Percentiles rank a stretch among this genome's conserved stretches.
These are phyloP conservation scores for Cordyceps javanica DNA, from an alignment of 2,329 filamentous ascomycete genomes.

Conservation along the genomic window DNA sequence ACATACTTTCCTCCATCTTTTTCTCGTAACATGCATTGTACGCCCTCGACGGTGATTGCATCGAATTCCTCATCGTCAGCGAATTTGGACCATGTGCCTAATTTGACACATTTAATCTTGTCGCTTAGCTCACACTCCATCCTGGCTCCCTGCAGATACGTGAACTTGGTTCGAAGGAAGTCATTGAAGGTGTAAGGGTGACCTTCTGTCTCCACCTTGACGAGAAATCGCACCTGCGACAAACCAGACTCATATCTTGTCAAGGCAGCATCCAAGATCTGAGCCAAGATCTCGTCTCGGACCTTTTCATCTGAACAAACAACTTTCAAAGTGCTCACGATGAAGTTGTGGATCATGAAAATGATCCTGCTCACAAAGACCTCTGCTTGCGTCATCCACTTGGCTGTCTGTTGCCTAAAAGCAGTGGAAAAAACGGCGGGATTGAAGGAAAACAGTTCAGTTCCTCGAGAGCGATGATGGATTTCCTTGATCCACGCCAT, in stretches of 20 bases:
- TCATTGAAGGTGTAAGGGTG: conserved; percentile 26
- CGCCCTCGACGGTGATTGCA: conserved; percentile 14
- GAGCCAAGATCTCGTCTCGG: conserved; percentile 18
- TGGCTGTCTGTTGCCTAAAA: conserved; percentile 24
- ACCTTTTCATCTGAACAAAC: conserved; percentile 18
- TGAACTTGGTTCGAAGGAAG: conserved; percentile 18
- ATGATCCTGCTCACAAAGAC: conserved; percentile 24
- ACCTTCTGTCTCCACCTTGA: conserved; percentile 22
- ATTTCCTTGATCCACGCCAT: conserved; percentile 19
- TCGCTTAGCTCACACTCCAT: conserved; percentile 10
- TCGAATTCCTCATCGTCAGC: conserved; percentile 5
- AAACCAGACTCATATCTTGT: conserved; percentile 21
- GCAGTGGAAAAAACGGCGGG: conserved; percentile 17
- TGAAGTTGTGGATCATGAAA: conserved; percentile 24
- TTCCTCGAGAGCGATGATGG: conserved; percentile 20
- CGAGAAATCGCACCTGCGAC: conserved; percentile 20
- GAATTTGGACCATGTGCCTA: too few relatives aligned
- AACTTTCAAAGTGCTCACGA: conserved; percentile 14
- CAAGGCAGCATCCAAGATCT: conserved; percentile 18
- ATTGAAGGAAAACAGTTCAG: conserved; percentile 21
- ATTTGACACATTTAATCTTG: neutral
- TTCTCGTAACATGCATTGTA: conserved; percentile 14
- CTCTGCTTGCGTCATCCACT: conserved; percentile 23
- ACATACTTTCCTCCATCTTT: conserved; percentile 19
- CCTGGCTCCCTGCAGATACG: neutral